Base-by-base conservation (phyloP, 1,284 basidiomycete genomes). In the Pholiota adiposa region DNA sequence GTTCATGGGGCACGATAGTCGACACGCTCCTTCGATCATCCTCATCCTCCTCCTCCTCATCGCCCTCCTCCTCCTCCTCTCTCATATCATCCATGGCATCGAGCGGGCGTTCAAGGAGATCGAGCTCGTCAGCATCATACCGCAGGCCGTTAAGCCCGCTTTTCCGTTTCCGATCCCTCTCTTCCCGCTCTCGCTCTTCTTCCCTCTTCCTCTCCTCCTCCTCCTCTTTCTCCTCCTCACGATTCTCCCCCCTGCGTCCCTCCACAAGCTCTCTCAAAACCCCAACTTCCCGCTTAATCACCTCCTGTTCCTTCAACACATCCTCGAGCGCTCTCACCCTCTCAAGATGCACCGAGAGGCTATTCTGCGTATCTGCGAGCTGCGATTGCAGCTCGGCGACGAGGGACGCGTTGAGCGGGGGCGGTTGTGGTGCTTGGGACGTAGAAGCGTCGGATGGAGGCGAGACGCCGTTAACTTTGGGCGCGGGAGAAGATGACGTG, bases 221-320 rank as follows among this genome's bases (percentile, higher is more conserved):
- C 46, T 1, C 44, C 18, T 25, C 29, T 23, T 3, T 16, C 1
- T 8, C 21, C 16, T 5, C 25, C 5, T 11, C 29, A n/a, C n/a
- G n/a, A n/a, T n/a, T n/a, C 4, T 33, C 36, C 8, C 19, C 34
- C 8, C 55, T 16, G 2, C 55, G 36, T 6, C 48, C 66, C 41
- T 59, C 58, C 48, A 48, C 11, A 25, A 46, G 34, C 62, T 46
- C 38, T 51, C 61, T 53, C 73, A 87, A 11, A 1, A 80, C 77
- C 34, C 83, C 79, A 2, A 99, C 87, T 69, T 99, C 95, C 34
- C 82, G 80, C 73, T 92, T 93, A 71, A 98, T 87, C 8, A 79
- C 80, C 60, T 97, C 94, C 68, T 98, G 94, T 73, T 98, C 95
- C 0, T 92, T 83, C 49, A 97, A 83, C 53, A 96, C 84, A 40